Base-by-base conservation (phyloP, 1,139 yeast genomes). In the Schwanniomyces etchellsii region DNA sequence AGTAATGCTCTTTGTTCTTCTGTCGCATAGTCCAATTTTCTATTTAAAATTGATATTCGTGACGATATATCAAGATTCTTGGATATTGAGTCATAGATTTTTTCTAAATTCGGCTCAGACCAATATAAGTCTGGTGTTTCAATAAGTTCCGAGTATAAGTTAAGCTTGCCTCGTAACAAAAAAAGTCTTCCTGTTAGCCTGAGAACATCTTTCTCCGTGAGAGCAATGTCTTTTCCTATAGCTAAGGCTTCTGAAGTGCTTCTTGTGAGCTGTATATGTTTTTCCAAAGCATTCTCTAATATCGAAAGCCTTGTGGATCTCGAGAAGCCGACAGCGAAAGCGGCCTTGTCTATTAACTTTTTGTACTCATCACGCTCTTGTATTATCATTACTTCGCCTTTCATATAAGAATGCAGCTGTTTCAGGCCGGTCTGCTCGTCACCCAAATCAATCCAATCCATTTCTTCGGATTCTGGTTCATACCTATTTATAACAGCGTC, bases 91-190 rank as follows among this genome's bases (percentile, higher is more conserved):
- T 78, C 71, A 53, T 85, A 88, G 12, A 86, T 74, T 33, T 68
- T 69, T 48, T 88, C 96, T 33, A 88, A 61, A 22, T 77, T 75
- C 1, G 96, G 95, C 45, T 86, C 96, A 32, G 86, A 75, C 96
- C 96, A 88, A 55, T 86, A 88, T 28, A 86, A 57, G 51, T 88
- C 96, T 0, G 96, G 96, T 0, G 94, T 85, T 45, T 88, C 96
- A 26, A 85, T 85, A 33, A 88, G 67, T 47, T 88, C 95, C n/a
- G 91, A 81, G 52, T 88, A 85, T 28, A 88, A 57, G 45, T 88
- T 88, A 39, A 88, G 65, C 43, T 81, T 81, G 1, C 95, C 96
- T 35, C 96, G 62, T 14, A 88, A 63, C 28, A 82, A 61, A 35
- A 88, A 73, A 18, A 88, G 61, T 34, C 78, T 65, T 0, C 96